Conservation (phyloP, 345 rosid genomes). For the Syzygium grande region DNA sequence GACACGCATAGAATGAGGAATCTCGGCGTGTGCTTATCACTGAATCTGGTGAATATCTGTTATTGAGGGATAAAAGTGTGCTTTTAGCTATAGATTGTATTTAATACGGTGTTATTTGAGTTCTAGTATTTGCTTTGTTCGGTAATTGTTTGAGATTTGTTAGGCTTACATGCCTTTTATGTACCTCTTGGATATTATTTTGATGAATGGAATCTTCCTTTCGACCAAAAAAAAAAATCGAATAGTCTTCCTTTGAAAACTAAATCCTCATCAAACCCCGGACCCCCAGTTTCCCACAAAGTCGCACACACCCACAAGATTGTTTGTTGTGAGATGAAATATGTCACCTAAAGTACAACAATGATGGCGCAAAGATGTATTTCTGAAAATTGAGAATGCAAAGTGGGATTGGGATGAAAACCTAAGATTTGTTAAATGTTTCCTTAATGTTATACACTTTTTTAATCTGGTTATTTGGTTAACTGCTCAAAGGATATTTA, state of each 20-base stretch:
- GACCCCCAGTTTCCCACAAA: background rate
- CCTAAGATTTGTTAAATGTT: background rate
- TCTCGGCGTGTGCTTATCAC: too few species aligned
- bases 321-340: background rate
- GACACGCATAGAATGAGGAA: too few species aligned
- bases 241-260: background rate
- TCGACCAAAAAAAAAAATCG: background rate
- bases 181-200: too few species aligned
- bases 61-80: too few species aligned
- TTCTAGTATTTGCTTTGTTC: too few species aligned
- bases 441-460: background rate
- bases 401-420: background rate
- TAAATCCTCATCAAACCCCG: background rate
- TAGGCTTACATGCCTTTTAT: too few species aligned
- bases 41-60: too few species aligned
- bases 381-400: background rate
- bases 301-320: background rate
- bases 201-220: too few species aligned
- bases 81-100: too few species aligned
- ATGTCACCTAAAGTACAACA: background rate
- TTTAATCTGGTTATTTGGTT: background rate
- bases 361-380: background rate
- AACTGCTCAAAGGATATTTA: background rate
- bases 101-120: too few species aligned
- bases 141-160: too few species aligned